phyloP scores from a whole-genome alignment of 768 basidiomycete genomes.

The Goffeauzyma gilvescens region DNA sequence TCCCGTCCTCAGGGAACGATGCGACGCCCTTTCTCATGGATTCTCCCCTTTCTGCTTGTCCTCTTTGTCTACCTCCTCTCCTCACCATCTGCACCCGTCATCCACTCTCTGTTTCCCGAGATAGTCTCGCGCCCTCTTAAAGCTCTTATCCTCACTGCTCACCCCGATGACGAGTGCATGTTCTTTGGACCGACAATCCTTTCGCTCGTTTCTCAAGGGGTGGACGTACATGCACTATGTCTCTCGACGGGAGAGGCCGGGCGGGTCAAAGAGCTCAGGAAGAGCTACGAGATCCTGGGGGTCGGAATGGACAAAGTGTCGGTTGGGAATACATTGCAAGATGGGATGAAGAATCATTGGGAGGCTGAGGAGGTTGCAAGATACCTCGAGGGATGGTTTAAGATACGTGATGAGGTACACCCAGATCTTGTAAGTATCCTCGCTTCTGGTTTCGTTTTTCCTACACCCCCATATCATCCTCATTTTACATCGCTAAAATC shows the following conservation, averaged over 20 bases:
- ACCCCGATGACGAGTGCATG: slow-evolving; percentile 86
- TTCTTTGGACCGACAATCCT: slow-evolving; percentile 78
- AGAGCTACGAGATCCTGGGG: slow-evolving; percentile 61
- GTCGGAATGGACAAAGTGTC: slow-evolving; percentile 41
- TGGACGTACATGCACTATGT: slow-evolving; percentile 46
- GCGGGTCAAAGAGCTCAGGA: slow-evolving; percentile 28
- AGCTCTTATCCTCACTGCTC: slow-evolving; percentile 53
- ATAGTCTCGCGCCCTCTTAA: no score
- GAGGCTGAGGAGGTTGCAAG: slow-evolving; percentile 32
- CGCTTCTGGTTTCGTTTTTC: neutral
- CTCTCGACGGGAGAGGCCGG: slow-evolving; percentile 42
- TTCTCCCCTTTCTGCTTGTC: no score
- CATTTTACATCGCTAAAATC: neutral
- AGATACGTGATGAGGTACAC: slow-evolving; percentile 42
- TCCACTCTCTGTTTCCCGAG: no score
- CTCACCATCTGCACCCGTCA: no score
- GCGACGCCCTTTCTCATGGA: no score
- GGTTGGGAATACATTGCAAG: slow-evolving; percentile 53
- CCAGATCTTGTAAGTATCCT: slow-evolving; percentile 42
- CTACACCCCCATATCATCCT: neutral
- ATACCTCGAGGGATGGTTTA: slow-evolving; percentile 43
- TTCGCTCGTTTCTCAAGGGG: slow-evolving; percentile 34
- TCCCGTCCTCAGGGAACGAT: no score
- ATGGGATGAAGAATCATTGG: slow-evolving; percentile 55
- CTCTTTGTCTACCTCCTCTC: no score